These are phyloP conservation scores for Allium fistulosum DNA, from an alignment of 106 monocot genomes.

Conservation along the genomic window DNA sequence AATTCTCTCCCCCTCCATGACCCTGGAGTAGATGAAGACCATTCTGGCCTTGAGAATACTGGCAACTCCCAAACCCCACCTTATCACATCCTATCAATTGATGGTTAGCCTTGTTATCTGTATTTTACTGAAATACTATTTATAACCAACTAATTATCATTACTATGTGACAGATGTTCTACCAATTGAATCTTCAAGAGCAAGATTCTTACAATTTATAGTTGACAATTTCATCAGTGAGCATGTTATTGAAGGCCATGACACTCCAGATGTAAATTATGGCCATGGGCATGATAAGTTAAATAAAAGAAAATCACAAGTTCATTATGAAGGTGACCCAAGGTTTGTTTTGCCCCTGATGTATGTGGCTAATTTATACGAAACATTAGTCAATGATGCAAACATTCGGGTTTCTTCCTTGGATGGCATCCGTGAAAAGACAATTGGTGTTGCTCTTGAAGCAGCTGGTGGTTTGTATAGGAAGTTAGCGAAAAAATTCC, in stretches of 20 bases:
- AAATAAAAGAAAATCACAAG: slow-evolving; percentile 60
- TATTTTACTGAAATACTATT: not conserved
- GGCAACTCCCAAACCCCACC: slow-evolving; percentile 43
- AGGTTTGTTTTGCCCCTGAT: slow-evolving; percentile 86
- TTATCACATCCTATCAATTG: slow-evolving; percentile 39
- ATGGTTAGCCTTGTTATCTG: slow-evolving; percentile 29
- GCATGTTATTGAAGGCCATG: slow-evolving; percentile 55
- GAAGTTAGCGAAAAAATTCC: slow-evolving; percentile 71
- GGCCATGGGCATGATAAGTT: slow-evolving; percentile 42
- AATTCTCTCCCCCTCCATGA: slow-evolving; percentile 64
- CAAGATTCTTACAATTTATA: slow-evolving; percentile 72
- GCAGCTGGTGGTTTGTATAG: slow-evolving; percentile 93
- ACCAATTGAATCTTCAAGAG: slow-evolving; percentile 78
- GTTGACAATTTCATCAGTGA: slow-evolving; percentile 73
- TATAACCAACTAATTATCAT: not conserved
- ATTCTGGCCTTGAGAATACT: slow-evolving; percentile 43
- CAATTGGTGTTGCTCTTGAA: slow-evolving; percentile 94
- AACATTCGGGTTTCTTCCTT: slow-evolving; percentile 60
- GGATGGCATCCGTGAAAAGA: slow-evolving; percentile 75
- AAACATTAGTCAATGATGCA: slow-evolving; percentile 82
- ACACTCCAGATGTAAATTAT: slow-evolving; percentile 33
- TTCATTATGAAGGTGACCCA: slow-evolving; percentile 78
- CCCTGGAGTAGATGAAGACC: slow-evolving; percentile 56
- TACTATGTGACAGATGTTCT: slow-evolving; percentile 51
- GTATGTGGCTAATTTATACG: slow-evolving; percentile 96